Evolutionary conservation across 2,329 filamentous ascomycete genomes (phyloP), one percentile per base, ranked within the genome.

Genomic region (Paraphoma sp.): DNA sequence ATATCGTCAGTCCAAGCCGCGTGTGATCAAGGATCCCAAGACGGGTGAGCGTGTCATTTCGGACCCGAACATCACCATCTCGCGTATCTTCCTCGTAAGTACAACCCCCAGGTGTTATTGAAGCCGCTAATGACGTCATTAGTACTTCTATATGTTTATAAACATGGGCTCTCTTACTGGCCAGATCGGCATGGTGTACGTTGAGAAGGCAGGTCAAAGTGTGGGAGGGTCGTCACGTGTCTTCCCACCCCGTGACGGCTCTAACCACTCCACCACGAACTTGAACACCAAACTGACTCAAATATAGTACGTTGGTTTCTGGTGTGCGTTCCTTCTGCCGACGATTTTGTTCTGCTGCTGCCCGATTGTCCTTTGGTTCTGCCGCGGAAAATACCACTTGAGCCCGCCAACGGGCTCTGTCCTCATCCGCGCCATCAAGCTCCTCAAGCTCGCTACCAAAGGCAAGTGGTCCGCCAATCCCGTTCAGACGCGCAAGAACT

Each of bases 201-300:
- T 89, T 1, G 90, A 92, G 76, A 89, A 89, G 23, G 71, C 90
- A 90, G 58, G 83, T 91, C 48, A 89, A 89, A 8, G 91, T 90
- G 79, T 92, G 87, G 86, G 23, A 23, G 23, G 23, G 23, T 23
- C 23, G 23, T 23, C 23, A 23, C 23, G 23, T 23, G 23, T 23
- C 5, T 23, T 23, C 23, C 23, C 23, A 23, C 23, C 5, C 23
- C 23, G 3, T 3, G 23, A 23, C 23, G 23, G 2, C 23, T 5
- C 23, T 5, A 23, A 2, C 23, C 23, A 2, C 5, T 5, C 23
- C 2, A 23, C 23, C 23, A 23, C 23, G 23, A 23, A 23, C 23
- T 23, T 23, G 23, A 23, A 23, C 23, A 23, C 23, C 23, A 23
- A 23, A 23, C 23, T 23, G 23, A 23, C 23, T 23, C 23, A 23